Evolutionary conservation across 2,329 filamentous ascomycete genomes (phyloP).

Genomic region (Chrysosporium queenslandicum): DNA sequence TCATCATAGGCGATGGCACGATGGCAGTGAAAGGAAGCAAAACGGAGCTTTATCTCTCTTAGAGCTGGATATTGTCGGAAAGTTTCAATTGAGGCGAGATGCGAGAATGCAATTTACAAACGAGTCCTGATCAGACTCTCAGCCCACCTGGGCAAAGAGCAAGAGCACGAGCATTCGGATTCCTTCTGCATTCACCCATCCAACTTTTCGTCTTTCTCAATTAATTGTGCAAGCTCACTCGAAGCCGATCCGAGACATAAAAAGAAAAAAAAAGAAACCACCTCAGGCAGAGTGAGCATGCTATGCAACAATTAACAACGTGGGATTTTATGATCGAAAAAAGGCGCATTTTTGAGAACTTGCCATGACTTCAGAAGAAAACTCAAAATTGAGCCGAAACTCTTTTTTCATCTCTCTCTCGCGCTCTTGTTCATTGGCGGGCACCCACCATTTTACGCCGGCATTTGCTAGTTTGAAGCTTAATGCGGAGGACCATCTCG

Average conservation of each 20-base stretch:
- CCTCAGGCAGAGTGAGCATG: no score
- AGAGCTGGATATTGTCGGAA: constrained; percentile 3
- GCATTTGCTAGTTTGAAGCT: not conserved
- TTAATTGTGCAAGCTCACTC: not conserved
- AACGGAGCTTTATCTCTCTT: not conserved
- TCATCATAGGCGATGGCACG: not conserved
- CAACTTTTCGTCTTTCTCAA: not conserved
- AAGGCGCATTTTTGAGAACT: constrained; percentile 3
- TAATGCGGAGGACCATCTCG: not conserved
- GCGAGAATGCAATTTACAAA: constrained; percentile 2
- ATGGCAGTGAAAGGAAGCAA: not conserved
- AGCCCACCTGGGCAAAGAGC: no score
- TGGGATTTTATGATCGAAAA: not conserved
- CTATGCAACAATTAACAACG: no score
- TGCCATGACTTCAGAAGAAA: not conserved
- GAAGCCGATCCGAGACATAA: not conserved
- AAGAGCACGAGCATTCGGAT: no score
- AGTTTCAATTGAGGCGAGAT: not conserved
- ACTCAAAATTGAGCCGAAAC: not conserved
- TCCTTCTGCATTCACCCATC: no score
- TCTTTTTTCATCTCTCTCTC: no score
- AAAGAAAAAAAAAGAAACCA: not conserved
- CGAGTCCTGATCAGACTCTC: not conserved
- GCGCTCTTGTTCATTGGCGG: no score
- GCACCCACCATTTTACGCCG: no score